Conservation (phyloP, 2,329 filamentous ascomycete species). For the Colletotrichum karsti region DNA sequence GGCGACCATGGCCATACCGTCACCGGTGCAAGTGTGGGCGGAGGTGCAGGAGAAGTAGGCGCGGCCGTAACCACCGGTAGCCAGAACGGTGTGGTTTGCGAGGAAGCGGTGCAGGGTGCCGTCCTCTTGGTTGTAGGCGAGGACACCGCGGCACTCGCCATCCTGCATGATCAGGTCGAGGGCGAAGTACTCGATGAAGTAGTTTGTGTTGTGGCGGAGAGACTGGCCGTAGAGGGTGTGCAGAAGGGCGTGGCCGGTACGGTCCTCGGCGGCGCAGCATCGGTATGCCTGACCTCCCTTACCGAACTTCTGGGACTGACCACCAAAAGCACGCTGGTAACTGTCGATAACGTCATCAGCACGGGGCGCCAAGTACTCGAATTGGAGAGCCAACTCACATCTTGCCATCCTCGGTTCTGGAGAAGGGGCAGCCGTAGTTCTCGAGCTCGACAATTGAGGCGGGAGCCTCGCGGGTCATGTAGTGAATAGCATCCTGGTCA, state of each 20-base stretch:
- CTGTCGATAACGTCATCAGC: conserved; percentile 49
- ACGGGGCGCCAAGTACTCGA: background rate
- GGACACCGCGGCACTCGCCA: conserved; percentile 93
- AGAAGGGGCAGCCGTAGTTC: conserved; percentile 97
- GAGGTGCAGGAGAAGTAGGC: conserved; percentile 99
- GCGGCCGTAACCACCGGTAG: conserved; percentile 96
- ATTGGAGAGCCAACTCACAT: conserved; percentile 67
- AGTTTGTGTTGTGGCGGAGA: conserved; percentile 97
- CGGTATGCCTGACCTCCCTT: conserved; percentile 98
- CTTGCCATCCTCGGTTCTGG: conserved; percentile 93
- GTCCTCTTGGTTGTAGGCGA: conserved; percentile 99
- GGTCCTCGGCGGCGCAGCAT: conserved; percentile 94
- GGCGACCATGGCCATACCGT: conserved; percentile 99
- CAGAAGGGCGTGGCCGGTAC: conserved; percentile 95
- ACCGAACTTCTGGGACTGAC: conserved; percentile 92
- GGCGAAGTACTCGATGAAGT: conserved; percentile 99
- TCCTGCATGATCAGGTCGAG: conserved; percentile 98
- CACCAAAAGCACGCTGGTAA: conserved; percentile 98
- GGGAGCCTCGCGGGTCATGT: conserved; percentile 96
- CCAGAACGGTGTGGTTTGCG: conserved; percentile 94
- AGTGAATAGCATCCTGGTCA: conserved; percentile 97
- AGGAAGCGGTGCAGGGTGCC: conserved; percentile 97
- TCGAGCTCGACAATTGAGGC: conserved; percentile 93
- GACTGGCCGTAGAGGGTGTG: conserved; percentile 99
- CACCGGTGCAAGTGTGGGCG: conserved; percentile 97